Base-by-base conservation (phyloP, 306 rosid genomes). In the Vigna hirtella region DNA sequence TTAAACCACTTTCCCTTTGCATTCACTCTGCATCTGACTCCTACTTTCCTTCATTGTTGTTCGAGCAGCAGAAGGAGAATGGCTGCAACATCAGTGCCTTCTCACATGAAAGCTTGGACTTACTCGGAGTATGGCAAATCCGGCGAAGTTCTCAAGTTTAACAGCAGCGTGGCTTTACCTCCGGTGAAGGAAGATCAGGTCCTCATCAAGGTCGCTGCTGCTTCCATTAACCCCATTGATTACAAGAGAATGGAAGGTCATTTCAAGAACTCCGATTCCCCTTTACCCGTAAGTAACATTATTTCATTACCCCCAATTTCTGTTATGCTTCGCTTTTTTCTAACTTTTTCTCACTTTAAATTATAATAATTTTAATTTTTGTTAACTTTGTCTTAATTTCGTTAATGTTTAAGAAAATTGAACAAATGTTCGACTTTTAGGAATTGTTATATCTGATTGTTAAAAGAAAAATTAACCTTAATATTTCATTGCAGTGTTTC, bases 121-220 rank as follows among this genome's bases (percentile, higher is more conserved):
- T 91, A 91, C 67, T 66, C 84, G 4, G 88, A 88, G n/a, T 85
- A 80, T 16, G 93, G 93, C 10, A 79, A 79, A 16, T 45, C 86
- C 1, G 38, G 74, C 1, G 85, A 91, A 50, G 92, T 91, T 67
- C 87, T 91, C 30, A 89, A 85, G 69, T 74, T 87, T 1, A 87
- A 83, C 38, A 4, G 57, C 1, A 85, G 24, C 38, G 73, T 87
- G 36, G 43, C 88, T 22, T 83, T 88, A 40, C 93, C 93, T 32
- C 67, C 66, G 48, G 22, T 87, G 9, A 67, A 55, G 50, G 85
- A 85, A 9, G 82, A 91, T 10, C 92, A 91, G 62, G 88, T 88
- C 1, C 87, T 91, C 28, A 53, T 91, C 84, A 89, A 89, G 82
- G 90, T 91, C 5, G 86, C 78, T 73, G 97, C 97, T 55, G 92